These are phyloP conservation scores for Pythium aquatile DNA, from an alignment of 352 stramenopile genomes.

Conservation along the genomic window DNA sequence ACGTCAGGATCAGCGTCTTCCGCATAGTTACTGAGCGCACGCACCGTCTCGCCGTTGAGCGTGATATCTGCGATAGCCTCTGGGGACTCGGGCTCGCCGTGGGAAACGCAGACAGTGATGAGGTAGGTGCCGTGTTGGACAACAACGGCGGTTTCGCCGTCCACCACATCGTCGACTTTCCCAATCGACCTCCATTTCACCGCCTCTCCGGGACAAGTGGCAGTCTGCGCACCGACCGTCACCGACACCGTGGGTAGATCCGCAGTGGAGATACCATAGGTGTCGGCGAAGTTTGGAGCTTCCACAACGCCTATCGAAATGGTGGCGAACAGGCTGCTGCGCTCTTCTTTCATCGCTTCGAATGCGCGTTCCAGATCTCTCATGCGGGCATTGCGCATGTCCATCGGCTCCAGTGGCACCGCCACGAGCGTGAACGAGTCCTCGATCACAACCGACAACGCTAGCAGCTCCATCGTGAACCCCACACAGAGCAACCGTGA, in stretches of 20 bases:
- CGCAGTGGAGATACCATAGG: no score
- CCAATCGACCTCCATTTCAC: neutral
- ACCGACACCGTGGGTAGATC: no score
- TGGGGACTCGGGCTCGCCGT: neutral
- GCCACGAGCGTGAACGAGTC: neutral
- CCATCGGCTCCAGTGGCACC: neutral
- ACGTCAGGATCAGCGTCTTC: neutral
- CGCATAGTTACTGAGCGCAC: neutral
- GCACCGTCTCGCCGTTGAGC: neutral
- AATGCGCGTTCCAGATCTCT: neutral
- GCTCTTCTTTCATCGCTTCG: neutral
- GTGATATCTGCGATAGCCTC: neutral
- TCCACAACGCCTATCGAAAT: neutral
- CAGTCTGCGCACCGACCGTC: no score
- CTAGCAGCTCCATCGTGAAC: neutral
- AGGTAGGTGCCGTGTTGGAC: neutral
- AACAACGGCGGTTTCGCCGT: neutral
- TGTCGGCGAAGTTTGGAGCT: no score
- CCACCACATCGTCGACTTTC: neutral
- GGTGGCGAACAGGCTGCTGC: no score
- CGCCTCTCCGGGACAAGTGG: no score
- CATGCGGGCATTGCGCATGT: neutral
- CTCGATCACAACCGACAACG: neutral
- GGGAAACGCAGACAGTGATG: neutral
- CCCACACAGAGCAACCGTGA: constrained; percentile 4